These are phyloP conservation scores for Aspergillus costaricaensis DNA, from an alignment of 2,329 filamentous ascomycete species.

Conservation along the genomic window DNA sequence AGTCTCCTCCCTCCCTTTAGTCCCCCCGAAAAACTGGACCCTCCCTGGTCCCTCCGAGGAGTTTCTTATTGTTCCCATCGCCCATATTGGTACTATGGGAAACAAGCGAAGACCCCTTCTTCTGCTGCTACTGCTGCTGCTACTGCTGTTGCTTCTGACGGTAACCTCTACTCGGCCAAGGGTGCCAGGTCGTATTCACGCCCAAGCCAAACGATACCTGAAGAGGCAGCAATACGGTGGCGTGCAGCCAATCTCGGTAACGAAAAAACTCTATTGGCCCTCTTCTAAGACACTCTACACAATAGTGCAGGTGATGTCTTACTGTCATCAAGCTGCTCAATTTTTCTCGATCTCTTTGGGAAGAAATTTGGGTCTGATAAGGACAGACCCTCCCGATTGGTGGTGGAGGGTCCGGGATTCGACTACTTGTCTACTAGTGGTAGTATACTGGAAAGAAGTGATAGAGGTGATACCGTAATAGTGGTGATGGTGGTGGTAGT, in stretches of 20 bases:
- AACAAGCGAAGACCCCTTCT: no score
- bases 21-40: no score
- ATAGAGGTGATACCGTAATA: no score
- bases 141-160: no score
- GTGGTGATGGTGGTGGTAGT: no score
- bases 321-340: not conserved
- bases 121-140: no score
- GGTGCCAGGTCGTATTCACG: no score
- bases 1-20: not conserved
- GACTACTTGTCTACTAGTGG: not conserved
- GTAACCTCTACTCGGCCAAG: no score
- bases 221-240: not conserved
- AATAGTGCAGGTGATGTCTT: slow-evolving; percentile 1
- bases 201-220: no score
- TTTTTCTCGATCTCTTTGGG: not conserved
- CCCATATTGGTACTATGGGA: no score
- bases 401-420: not conserved
- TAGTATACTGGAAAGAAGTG: not conserved
- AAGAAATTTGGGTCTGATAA: not conserved
- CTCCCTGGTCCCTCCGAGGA: no score
- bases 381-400: not conserved
- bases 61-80: no score
- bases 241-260: not conserved
- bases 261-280: not conserved
- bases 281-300: not conserved